These are phyloP conservation scores for Yamadazyma insecticola DNA, from an alignment of 805 yeast genomes.

Conservation along the genomic window DNA sequence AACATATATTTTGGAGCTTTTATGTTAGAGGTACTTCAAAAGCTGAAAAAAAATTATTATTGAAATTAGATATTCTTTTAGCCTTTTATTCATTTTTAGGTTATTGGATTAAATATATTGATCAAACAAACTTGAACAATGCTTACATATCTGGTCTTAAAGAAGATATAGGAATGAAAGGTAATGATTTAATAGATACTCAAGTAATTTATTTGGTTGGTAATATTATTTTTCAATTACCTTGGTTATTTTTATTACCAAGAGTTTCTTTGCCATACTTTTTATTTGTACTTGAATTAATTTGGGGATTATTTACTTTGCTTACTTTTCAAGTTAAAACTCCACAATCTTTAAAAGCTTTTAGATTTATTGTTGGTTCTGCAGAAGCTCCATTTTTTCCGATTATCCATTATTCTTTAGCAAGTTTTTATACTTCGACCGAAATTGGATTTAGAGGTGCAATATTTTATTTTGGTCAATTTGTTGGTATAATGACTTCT, in stretches of 20 bases:
- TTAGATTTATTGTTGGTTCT: slow-evolving; percentile 21
- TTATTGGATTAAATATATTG: slow-evolving; percentile 9
- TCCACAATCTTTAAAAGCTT: slow-evolving; percentile 18
- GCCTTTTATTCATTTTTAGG: slow-evolving; percentile 9
- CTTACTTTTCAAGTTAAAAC: slow-evolving; percentile 14
- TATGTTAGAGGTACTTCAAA: slow-evolving; percentile 22
- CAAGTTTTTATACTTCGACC: slow-evolving; percentile 20
- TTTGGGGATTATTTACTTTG: slow-evolving; percentile 21
- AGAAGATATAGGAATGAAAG: slow-evolving; percentile 31
- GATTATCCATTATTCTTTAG: slow-evolving; percentile 21
- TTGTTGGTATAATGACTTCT: slow-evolving; percentile 23
- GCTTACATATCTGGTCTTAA: slow-evolving; percentile 23
- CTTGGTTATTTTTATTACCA: slow-evolving; percentile 20
- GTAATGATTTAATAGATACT: slow-evolving; percentile 24
- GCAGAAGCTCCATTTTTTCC: slow-evolving; percentile 24
- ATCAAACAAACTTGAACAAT: slow-evolving; percentile 12
- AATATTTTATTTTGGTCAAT: slow-evolving; percentile 26
- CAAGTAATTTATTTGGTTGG: slow-evolving; percentile 21
- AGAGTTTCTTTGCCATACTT: slow-evolving; percentile 13
- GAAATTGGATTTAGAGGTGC: slow-evolving; percentile 22
- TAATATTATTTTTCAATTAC: slow-evolving; percentile 20
- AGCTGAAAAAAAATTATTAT: slow-evolving; percentile 22
- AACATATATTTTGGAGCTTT: slow-evolving; percentile 20
- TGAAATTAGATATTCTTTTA: slow-evolving; percentile 22
- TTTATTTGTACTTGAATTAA: slow-evolving; percentile 11